Percentiles rank a stretch among this genome's conserved stretches.
phyloP scores from a whole-genome alignment of 108 stramenopile genomes.

The Heterococcus sp. region DNA sequence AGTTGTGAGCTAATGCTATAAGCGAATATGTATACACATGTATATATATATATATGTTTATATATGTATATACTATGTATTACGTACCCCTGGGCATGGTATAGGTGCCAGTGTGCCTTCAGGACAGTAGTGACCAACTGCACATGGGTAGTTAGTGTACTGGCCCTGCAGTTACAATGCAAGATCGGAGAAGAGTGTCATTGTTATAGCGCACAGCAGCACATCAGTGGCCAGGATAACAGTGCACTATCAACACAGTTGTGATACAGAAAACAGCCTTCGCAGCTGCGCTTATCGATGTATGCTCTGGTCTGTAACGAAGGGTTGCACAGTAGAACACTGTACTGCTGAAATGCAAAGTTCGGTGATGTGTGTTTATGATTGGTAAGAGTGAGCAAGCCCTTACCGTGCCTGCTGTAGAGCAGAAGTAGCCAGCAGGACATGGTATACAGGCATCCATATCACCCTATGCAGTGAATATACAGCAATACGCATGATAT shows the following conservation, averaged over 20 bases:
- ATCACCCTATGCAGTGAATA: background rate
- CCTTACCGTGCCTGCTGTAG: background rate
- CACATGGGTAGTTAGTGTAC: conserved; percentile 5
- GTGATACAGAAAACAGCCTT: background rate
- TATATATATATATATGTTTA: too few relatives aligned
- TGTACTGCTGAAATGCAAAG: background rate
- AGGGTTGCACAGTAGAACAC: background rate
- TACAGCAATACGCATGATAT: background rate
- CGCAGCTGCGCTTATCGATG: background rate
- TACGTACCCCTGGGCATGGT: conserved; percentile 15
- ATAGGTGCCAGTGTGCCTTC: conserved; percentile 9
- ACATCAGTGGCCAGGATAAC: background rate
- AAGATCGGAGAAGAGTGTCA: background rate
- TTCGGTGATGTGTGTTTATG: background rate
- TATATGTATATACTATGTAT: too few relatives aligned
- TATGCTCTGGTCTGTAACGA: background rate
- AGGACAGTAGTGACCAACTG: conserved; percentile 41
- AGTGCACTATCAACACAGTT: background rate
- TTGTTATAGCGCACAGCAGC: background rate
- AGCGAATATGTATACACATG: too few relatives aligned
- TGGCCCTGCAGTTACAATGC: background rate
- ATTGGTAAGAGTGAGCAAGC: too few relatives aligned
- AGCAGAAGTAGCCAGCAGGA: conserved; percentile 56
- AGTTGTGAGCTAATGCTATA: too few relatives aligned
- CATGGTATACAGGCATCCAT: conserved; percentile 47